Conservation (phyloP, 345 rosid species). For the Corymbia maculata region DNA sequence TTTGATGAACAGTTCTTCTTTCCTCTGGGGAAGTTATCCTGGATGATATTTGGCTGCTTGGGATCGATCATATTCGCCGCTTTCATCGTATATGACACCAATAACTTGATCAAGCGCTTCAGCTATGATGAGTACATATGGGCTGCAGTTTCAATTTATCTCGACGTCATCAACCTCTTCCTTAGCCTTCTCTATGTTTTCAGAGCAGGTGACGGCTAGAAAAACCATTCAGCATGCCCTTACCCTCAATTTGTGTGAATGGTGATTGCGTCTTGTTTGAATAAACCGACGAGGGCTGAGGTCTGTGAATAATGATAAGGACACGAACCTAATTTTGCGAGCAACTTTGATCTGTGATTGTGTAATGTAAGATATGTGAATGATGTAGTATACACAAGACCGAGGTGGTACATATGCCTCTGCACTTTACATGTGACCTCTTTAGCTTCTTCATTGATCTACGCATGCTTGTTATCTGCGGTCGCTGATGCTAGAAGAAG, state of each 20-base stretch:
- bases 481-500: background rate
- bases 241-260: background rate
- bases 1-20: constrained; percentile 13
- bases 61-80: constrained; percentile 30
- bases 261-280: background rate
- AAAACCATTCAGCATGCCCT: background rate
- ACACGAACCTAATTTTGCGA: background rate
- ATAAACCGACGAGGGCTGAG: background rate
- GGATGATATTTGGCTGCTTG: constrained; percentile 32
- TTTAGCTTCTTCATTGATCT: background rate
- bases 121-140: constrained; percentile 59
- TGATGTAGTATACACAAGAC: background rate
- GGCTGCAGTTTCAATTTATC: constrained; percentile 55
- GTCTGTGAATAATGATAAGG: background rate
- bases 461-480: background rate
- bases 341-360: background rate
- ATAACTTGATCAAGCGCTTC: constrained; percentile 45
- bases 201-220: constrained; percentile 8
- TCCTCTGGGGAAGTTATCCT: constrained; percentile 30
- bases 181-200: constrained; percentile 32
- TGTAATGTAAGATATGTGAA: background rate
- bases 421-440: background rate
- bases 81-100: constrained; percentile 32
- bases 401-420: background rate
- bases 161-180: constrained; percentile 68